These are phyloP conservation scores for Fusarium denticulatum DNA, from an alignment of 2,329 filamentous ascomycete species.

Conservation along the genomic window DNA sequence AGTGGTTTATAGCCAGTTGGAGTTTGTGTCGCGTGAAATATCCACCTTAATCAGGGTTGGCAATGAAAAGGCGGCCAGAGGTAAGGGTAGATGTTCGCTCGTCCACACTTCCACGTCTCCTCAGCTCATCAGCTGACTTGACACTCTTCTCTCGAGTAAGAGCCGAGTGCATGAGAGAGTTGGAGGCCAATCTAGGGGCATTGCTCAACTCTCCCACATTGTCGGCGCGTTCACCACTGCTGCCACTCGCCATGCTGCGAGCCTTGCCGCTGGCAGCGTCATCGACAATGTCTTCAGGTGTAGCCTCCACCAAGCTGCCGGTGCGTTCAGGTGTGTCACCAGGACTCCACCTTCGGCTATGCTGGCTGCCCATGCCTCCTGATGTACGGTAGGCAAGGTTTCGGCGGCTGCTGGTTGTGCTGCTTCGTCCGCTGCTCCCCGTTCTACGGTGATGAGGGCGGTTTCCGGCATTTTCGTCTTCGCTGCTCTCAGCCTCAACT, in stretches of 20 bases:
- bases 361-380: constrained; percentile 54
- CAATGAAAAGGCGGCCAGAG: constrained; percentile 80
- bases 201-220: constrained; percentile 64
- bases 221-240: constrained; percentile 70
- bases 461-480: constrained; percentile 70
- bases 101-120: constrained; percentile 82
- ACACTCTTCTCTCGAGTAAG: constrained; percentile 72
- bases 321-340: constrained; percentile 65
- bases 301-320: constrained; percentile 61
- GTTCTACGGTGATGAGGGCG: constrained; percentile 73
- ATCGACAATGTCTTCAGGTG: constrained; percentile 48
- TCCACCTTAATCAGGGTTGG: constrained; percentile 75
- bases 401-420: constrained; percentile 64
- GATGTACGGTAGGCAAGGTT: constrained; percentile 62
- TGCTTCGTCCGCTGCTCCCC: constrained; percentile 80
- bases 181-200: constrained; percentile 64
- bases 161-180: constrained; percentile 66
- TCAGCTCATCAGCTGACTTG: constrained; percentile 76
- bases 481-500: constrained; percentile 87
- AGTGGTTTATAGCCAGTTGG: constrained; percentile 11
- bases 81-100: constrained; percentile 82
- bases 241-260: constrained; percentile 63
- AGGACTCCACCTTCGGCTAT: constrained; percentile 61
- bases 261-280: constrained; percentile 60
- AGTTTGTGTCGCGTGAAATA: background rate